Conservation (phyloP, 2,329 filamentous ascomycete species). For the Macroventuria anomochaeta region DNA sequence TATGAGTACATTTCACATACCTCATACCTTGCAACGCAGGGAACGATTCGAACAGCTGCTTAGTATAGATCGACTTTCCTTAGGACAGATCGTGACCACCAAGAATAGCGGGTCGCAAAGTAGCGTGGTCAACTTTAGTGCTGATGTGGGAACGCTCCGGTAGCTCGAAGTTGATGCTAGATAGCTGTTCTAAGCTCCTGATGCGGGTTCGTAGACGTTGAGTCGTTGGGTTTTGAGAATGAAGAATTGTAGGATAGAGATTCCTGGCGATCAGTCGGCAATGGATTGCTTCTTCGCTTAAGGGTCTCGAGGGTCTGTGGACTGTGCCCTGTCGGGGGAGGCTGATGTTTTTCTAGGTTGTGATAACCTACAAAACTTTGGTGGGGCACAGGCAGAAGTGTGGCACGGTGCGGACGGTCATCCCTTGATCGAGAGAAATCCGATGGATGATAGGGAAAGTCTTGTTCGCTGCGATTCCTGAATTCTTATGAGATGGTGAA, state of each 20-base stretch:
- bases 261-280: constrained; percentile 17
- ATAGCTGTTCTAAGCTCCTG: neutral
- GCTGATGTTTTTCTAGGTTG: constrained; percentile 31
- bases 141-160: neutral
- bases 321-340: constrained; percentile 21
- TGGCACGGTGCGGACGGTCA: constrained; percentile 42
- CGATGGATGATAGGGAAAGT: constrained; percentile 38
- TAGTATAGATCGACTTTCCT: constrained; percentile 27
- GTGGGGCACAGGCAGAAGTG: constrained; percentile 38
- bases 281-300: constrained; percentile 12
- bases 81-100: constrained; percentile 30
- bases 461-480: constrained; percentile 41
- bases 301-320: constrained; percentile 14
- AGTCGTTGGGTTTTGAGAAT: neutral
- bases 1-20: constrained; percentile 26
- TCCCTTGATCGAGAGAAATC: constrained; percentile 39
- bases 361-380: constrained; percentile 40
- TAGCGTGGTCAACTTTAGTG: neutral
- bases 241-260: constrained; percentile 21
- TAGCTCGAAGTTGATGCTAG: neutral
- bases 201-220: neutral
- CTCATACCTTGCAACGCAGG: constrained; percentile 49
- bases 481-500: constrained; percentile 46
- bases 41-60: constrained; percentile 30
- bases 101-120: constrained; percentile 14